These are phyloP conservation scores for Leucocoprinus birnbaumii DNA, from an alignment of 768 basidiomycete species.

Conservation along the genomic window DNA sequence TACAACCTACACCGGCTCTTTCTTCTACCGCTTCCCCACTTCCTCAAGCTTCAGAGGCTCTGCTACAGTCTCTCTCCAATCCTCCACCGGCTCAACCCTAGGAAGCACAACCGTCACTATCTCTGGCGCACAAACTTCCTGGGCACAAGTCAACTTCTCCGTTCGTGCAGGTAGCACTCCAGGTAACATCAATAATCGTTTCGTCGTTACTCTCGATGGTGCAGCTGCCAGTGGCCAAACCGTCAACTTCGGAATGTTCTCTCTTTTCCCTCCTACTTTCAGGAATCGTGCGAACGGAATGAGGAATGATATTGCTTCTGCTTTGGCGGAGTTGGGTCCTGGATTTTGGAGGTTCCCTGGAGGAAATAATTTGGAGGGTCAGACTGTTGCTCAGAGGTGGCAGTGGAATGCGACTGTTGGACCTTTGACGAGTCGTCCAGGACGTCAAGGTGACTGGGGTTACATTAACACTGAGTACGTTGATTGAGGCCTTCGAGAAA, in stretches of 20 bases:
- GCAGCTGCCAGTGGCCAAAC: slow-evolving; percentile 35
- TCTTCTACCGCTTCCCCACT: slow-evolving; percentile 54
- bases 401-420: slow-evolving; percentile 66
- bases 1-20: slow-evolving; percentile 56
- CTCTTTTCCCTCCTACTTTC: slow-evolving; percentile 68
- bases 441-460: slow-evolving; percentile 58
- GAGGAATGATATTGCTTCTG: slow-evolving; percentile 58
- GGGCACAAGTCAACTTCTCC: slow-evolving; percentile 43
- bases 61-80: slow-evolving; percentile 43
- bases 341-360: slow-evolving; percentile 68
- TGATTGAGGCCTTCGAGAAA: too few relatives aligned
- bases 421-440: slow-evolving; percentile 44
- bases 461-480: slow-evolving; percentile 59
- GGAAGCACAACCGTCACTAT: slow-evolving; percentile 36
- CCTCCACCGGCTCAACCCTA: slow-evolving; percentile 39
- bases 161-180: slow-evolving; percentile 42
- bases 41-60: slow-evolving; percentile 37
- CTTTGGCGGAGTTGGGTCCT: slow-evolving; percentile 52
- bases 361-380: slow-evolving; percentile 67
- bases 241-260: slow-evolving; percentile 58
- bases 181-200: slow-evolving; percentile 42
- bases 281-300: slow-evolving; percentile 58
- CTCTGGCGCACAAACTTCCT: slow-evolving; percentile 41
- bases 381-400: slow-evolving; percentile 53
- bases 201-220: slow-evolving; percentile 51